Percentiles rank a stretch among this genome's conserved stretches.
These are phyloP conservation scores for Hypoxylon sp. DNA, from an alignment of 2,329 filamentous ascomycete genomes.

Conservation along the genomic window DNA sequence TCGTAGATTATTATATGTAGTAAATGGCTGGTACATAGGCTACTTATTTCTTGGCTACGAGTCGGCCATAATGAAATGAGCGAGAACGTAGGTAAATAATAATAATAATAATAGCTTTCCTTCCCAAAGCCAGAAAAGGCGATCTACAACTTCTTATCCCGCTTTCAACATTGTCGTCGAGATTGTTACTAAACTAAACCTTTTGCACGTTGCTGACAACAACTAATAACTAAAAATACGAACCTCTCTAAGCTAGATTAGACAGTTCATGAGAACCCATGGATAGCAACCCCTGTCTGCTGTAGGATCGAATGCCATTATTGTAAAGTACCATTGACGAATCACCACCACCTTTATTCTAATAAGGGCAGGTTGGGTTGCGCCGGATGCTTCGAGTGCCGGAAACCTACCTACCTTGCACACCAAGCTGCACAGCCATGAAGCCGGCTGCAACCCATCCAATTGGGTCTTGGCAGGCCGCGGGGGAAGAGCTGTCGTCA, in stretches of 20 bases:
- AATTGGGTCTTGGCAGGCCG: constrained; percentile 18
- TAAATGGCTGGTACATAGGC: background rate
- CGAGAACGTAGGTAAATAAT: background rate
- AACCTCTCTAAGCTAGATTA: background rate
- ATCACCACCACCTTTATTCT: constrained; percentile 31
- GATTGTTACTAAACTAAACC: background rate
- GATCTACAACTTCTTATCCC: background rate
- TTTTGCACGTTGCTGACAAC: constrained; percentile 2
- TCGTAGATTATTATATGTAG: background rate
- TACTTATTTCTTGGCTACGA: background rate
- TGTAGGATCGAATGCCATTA: background rate
- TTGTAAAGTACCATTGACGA: constrained; percentile 23
- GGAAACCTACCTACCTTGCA: constrained; percentile 17
- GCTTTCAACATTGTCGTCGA: background rate
- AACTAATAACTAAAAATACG: constrained; percentile 12
- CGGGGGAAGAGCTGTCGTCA: constrained; percentile 22
- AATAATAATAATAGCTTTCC: background rate
- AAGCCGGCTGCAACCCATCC: constrained; percentile 13
- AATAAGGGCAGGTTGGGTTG: constrained; percentile 32
- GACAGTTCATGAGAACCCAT: background rate
- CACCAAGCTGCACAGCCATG: constrained; percentile 29
- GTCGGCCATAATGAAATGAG: background rate
- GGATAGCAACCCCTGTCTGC: background rate
- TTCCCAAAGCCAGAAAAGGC: background rate
- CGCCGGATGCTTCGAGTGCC: constrained; percentile 20